Evolutionary conservation across 805 yeast genomes (phyloP).

Genomic region (Nakazawaea holstii): DNA sequence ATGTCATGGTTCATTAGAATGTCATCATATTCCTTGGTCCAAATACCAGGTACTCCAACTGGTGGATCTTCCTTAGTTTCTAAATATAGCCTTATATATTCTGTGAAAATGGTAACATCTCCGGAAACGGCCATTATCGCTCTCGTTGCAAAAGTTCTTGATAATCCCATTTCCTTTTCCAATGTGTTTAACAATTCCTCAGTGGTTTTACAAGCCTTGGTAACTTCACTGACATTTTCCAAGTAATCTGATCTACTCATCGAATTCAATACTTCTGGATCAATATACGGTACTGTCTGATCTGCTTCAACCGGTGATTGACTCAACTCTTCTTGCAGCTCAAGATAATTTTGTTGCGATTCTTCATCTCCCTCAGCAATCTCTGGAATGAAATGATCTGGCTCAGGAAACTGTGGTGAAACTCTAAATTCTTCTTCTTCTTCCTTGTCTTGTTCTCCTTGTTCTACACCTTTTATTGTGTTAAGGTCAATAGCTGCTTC

Average conservation of each 20-base stretch:
- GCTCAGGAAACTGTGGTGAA: neutral
- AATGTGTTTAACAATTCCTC: slow-evolving; percentile 1
- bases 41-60: slow-evolving; percentile 6
- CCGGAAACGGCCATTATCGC: slow-evolving; percentile 5
- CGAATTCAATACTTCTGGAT: neutral
- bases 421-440: neutral
- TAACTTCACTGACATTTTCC: neutral
- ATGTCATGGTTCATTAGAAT: neutral
- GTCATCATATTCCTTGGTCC: slow-evolving; percentile 8
- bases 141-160: neutral
- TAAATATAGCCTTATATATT: slow-evolving; percentile 4
- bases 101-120: neutral
- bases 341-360: too few species aligned
- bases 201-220: neutral
- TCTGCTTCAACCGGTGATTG: too few species aligned
- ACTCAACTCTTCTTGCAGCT: too few species aligned
- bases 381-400: neutral
- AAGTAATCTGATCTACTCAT: slow-evolving; percentile 1
- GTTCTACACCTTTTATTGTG: neutral
- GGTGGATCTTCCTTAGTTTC: slow-evolving; percentile 5
- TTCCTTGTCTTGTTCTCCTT: neutral
- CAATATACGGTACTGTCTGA: neutral
- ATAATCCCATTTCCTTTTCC: slow-evolving; percentile 1
- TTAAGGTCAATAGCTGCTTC: neutral
- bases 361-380: neutral